phyloP scores from a whole-genome alignment of 2,329 filamentous ascomycete genomes.

The Ceratocystis cacaofunesta region DNA sequence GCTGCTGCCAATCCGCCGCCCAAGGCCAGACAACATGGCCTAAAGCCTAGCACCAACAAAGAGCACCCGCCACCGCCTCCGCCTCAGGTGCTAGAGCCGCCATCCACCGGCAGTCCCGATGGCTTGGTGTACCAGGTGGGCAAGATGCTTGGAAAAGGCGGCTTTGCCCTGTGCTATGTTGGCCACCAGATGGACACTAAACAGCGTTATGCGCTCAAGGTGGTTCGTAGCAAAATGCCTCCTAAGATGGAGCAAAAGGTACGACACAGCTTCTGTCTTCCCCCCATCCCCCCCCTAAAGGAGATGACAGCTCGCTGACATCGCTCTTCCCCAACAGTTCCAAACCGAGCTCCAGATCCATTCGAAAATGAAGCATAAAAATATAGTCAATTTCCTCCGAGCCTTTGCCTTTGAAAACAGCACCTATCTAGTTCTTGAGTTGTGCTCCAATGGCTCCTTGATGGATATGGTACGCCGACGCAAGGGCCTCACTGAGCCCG shows the following conservation, averaged over 20 bases:
- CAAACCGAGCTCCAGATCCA: constrained; percentile 89
- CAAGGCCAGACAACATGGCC: constrained; percentile 32
- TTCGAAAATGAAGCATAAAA: constrained; percentile 90
- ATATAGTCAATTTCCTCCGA: constrained; percentile 88
- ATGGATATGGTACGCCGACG: constrained; percentile 96
- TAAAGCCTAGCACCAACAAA: constrained; percentile 46
- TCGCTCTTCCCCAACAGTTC: constrained; percentile 32
- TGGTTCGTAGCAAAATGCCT: constrained; percentile 71
- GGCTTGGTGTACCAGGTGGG: constrained; percentile 62
- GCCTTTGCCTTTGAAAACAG: constrained; percentile 81
- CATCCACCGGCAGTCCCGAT: constrained; percentile 52
- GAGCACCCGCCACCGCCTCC: constrained; percentile 53
- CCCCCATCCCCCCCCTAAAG: background rate
- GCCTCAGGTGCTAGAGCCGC: constrained; percentile 42
- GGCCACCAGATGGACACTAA: constrained; percentile 51
- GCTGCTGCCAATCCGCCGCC: constrained; percentile 36
- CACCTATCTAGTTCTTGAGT: constrained; percentile 85
- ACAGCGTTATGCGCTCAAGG: constrained; percentile 61
- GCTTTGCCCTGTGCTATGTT: constrained; percentile 69
- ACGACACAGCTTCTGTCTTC: constrained; percentile 15
- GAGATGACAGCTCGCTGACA: constrained; percentile 14
- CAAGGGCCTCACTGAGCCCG: constrained; percentile 79
- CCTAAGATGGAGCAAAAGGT: constrained; percentile 76
- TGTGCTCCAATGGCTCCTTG: constrained; percentile 88
- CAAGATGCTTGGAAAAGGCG: constrained; percentile 62